A percentile compares a stretch with the other conserved stretches of the same genome.
These are phyloP conservation scores for Trametes cubensis DNA, from an alignment of 768 basidiomycete species.

Conservation along the genomic window DNA sequence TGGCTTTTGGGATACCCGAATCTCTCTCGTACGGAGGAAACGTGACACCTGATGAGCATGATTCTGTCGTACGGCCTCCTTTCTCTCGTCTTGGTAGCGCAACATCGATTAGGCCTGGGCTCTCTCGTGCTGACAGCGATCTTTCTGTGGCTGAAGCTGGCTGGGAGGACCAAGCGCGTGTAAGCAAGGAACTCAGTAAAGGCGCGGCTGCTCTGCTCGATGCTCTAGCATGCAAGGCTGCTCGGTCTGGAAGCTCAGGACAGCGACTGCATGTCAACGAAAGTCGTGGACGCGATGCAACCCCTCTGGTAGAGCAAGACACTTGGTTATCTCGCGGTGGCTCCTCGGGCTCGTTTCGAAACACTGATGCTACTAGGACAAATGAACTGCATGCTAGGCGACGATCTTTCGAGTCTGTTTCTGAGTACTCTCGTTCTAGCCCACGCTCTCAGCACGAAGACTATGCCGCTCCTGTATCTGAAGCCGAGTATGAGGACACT, in stretches of 20 bases:
- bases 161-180: constrained; percentile 21
- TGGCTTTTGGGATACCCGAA: constrained; percentile 34
- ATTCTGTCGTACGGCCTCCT: constrained; percentile 5
- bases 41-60: constrained; percentile 16
- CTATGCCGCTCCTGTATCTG: background rate
- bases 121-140: constrained; percentile 49
- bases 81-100: constrained; percentile 5
- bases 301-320: constrained; percentile 1
- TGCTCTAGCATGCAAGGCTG: constrained; percentile 35
- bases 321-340: background rate
- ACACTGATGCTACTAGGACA: background rate
- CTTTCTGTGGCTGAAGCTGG: constrained; percentile 41
- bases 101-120: background rate
- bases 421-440: constrained; percentile 18
- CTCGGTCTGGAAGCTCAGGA: background rate
- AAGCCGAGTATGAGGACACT: background rate
- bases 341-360: background rate
- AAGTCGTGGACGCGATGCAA: background rate
- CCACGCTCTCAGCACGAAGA: constrained; percentile 25
- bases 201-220: constrained; percentile 54
- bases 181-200: constrained; percentile 42
- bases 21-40: constrained; percentile 32
- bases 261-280: background rate
- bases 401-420: constrained; percentile 11
- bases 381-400: background rate